Evolutionary conservation across 345 rosid genomes (phyloP), one percentile per base, ranked within the genome.

Genomic region (Lumnitzera littorea): DNA sequence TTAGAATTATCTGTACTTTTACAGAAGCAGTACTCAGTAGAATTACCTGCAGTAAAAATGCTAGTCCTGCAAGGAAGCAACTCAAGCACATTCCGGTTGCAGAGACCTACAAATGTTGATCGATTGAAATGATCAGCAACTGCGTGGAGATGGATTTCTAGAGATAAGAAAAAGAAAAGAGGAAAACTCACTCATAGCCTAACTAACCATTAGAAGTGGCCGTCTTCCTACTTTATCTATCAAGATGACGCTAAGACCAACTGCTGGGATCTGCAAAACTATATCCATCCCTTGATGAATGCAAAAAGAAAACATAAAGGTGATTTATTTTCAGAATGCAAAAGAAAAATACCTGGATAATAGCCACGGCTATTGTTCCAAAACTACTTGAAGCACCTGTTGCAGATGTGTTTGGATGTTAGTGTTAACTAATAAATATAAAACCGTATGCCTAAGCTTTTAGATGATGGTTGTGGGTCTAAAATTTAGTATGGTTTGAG

Each of bases 191-290:
- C 5, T 36, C 43, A 36, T 50, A 13, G 52, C 13, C 15, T 17
- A 12, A 60, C 74, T 64, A 51, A 82, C 87, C 80, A 83, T 17
- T 10, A 83, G 69, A 23, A 80, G 84, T 16, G 77, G 79, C 4
- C 85, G 73, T 68, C 90, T 66, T 64, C 90, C 90, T 47, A 55
- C 76, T 57, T 23, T 72, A 58, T 84, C 90, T 47, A 78, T 78
- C 57, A 84, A 64, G 49, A 77, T 7, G 12, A 84, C 60, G 46
- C 64, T 64, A 23, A 70, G 4, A 46, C 65, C 15, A 9, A 78
- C 65, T 48, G 57, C 66, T 13, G 81, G 84, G 29, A 66, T 67
- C 80, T 81, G 69, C 49, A 6, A 27, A 62, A 57, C 23, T 16
- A 61, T 31, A 29, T 17, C 52, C 52, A 50, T 16, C 15, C n/a